A percentile compares a stretch with the other conserved stretches of the same genome.
These are phyloP conservation scores for Puccinellia tenuiflora DNA, from an alignment of 176 grass and related monocot genomes.

Conservation along the genomic window DNA sequence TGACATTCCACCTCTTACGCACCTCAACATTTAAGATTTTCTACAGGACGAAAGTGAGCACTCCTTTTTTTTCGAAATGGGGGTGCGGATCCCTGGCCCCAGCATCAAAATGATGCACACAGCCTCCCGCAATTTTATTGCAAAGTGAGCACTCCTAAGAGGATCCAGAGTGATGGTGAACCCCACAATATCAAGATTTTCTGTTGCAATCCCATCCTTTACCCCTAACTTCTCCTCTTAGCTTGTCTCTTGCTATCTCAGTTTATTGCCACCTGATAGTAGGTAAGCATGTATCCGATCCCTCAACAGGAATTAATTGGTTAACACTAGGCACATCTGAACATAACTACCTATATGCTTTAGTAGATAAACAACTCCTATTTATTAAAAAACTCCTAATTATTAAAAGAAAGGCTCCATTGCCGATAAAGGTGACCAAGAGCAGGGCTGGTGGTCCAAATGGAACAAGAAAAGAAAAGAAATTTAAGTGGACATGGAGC, in stretches of 20 bases:
- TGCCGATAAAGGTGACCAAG: not conserved
- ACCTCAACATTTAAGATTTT: not conserved
- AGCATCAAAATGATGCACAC: no score
- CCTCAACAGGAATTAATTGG: not conserved
- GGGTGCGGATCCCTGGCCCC: no score
- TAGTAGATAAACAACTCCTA: conserved; percentile 5
- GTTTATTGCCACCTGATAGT: conserved; percentile 9
- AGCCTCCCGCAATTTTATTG: no score
- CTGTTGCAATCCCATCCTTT: not conserved
- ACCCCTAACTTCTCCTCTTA: not conserved
- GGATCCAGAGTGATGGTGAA: not conserved
- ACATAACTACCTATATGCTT: not conserved
- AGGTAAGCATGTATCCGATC: conserved; percentile 1
- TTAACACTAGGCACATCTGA: not conserved
- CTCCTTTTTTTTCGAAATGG: no score
- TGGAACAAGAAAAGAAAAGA: conserved; percentile 16
- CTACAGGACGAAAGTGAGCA: not conserved
- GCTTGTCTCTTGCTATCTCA: conserved; percentile 16
- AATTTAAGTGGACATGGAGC: conserved; percentile 22
- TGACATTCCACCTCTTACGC: not conserved
- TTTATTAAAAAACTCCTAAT: not conserved
- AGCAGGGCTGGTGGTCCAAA: conserved; percentile 16
- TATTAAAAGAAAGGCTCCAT: not conserved
- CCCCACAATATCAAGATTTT: conserved; percentile 1
- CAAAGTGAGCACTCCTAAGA: not conserved